Base-by-base conservation (phyloP, 208 protist genomes). In the Acanthamoeba lenticulata region DNA sequence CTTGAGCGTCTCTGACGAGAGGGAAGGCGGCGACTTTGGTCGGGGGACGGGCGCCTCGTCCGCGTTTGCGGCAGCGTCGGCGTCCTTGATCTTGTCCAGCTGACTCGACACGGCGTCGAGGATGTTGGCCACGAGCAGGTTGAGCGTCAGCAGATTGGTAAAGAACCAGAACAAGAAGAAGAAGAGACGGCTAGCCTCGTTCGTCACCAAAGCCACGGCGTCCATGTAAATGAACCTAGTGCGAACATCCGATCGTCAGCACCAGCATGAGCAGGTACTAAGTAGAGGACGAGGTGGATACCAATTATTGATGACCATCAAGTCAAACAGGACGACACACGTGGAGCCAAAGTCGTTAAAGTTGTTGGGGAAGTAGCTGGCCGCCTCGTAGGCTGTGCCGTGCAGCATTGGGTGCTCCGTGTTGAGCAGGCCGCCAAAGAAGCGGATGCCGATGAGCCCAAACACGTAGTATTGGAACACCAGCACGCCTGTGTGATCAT, bases 281-380 rank as follows among this genome's bases (percentile, higher is more conserved):
- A 60, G 15, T 9, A 52, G 21, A 27, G 29, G 17, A n/a, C 29
- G 11, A 21, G 52, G 11, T 60, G 52, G 11, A 21, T 49, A 83
- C 72, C 72, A 83, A 38, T 83, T 83, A 49, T 83, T 83, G 72
- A 83, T 83, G 38, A 83, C 72, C 72, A 83, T 83, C 72, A 83
- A 83, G 32, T 83, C 72, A n/a, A 83, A 83, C 38, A 83, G 27
- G 9, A n/a, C 21, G 24, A 83, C 72, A n/a, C 72, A 83, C 36
- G 72, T 83, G 40, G 72, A 83, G 15, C 72, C 72, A 49, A 83
- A 83, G 72, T 83, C 72, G 42, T 83, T 83, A 38, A 83, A 83
- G 72, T 83, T 83, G 72, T 83, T 83, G 40, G 72, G 72, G 72
- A 83, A 83, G 29, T 83, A 83, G 38, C 15, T 44, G 40, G 72